Conservation (phyloP, 73 alveolate genomes). For the Tetrahymena malaccensis region DNA sequence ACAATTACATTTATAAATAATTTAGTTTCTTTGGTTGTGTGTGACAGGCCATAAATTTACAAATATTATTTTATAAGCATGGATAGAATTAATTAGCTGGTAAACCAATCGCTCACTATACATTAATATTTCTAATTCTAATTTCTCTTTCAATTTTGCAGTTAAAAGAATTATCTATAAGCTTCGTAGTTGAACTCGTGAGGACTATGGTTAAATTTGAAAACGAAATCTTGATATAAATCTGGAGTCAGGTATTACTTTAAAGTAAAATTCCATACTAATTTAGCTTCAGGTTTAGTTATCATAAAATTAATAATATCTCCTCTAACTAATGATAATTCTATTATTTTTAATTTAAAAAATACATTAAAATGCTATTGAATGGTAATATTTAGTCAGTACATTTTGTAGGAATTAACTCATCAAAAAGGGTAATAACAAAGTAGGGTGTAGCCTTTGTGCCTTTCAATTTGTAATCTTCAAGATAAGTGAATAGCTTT, state of each 20-base stretch:
- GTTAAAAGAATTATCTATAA: slow-evolving; percentile 17
- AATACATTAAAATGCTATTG: not conserved
- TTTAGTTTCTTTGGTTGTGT: not conserved
- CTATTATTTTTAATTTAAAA: not conserved
- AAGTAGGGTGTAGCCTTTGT: slow-evolving; percentile 57
- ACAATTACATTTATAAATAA: not conserved
- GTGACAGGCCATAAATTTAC: not conserved
- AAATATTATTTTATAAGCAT: not conserved
- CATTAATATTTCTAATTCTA: not conserved
- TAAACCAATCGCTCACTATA: not conserved
- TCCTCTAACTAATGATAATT: slow-evolving; percentile 59
- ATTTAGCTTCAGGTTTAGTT: slow-evolving; percentile 48
- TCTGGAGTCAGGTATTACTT: slow-evolving; percentile 48
- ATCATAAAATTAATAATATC: slow-evolving; percentile 54
- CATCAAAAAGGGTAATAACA: slow-evolving; percentile 68
- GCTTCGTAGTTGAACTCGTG: slow-evolving; percentile 53
- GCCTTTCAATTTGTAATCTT: slow-evolving; percentile 63
- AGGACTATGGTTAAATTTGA: slow-evolving; percentile 51
- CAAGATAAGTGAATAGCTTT: slow-evolving; percentile 54
- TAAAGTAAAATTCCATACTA: slow-evolving; percentile 23
- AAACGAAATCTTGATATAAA: slow-evolving; percentile 44
- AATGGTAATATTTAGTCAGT: not conserved
- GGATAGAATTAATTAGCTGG: not conserved
- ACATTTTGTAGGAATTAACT: slow-evolving; percentile 44
- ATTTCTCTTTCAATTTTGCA: not conserved